Evolutionary conservation across 2,329 filamentous ascomycete species (phyloP).

Genomic region (Myriosclerotinia duriaeana): DNA sequence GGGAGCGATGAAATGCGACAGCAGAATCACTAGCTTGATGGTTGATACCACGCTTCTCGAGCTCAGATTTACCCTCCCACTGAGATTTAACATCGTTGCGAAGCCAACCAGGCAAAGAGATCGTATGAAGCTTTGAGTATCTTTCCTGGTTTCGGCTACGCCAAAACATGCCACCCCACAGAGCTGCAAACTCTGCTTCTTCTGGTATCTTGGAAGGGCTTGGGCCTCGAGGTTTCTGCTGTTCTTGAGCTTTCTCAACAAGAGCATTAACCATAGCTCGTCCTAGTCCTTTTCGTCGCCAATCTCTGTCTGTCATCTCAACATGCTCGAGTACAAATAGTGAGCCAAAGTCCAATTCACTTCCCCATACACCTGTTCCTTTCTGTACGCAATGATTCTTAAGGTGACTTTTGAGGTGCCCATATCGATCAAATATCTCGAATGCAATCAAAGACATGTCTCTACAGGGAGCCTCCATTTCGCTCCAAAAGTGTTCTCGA

Average conservation of each 20-base stretch:
- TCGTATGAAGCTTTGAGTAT: conserved; percentile 27
- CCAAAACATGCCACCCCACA: neutral
- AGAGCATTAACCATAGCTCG: neutral
- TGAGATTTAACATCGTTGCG: conserved; percentile 33
- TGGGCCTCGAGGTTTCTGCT: neutral
- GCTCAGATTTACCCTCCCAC: conserved; percentile 29
- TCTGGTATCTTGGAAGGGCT: no score
- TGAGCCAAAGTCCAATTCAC: conserved; percentile 38
- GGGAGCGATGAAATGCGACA: conserved; percentile 31
- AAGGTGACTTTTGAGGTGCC: conserved; percentile 41
- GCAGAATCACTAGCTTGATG: conserved; percentile 23
- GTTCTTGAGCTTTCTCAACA: neutral
- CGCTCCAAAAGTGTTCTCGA: conserved; percentile 38
- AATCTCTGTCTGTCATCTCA: neutral
- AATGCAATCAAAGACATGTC: conserved; percentile 42
- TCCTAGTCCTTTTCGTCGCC: conserved; percentile 4
- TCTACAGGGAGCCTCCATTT: conserved; percentile 40
- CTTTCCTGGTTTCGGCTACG: neutral
- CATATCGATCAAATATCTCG: conserved; percentile 44
- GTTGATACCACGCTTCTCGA: conserved; percentile 28
- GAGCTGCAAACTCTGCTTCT: no score
- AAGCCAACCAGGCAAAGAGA: conserved; percentile 30
- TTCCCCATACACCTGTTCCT: conserved; percentile 38
- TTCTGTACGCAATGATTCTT: conserved; percentile 37
- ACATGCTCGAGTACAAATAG: conserved; percentile 35